Conservation (phyloP, 2,329 filamentous ascomycete species). For the Talaromyces amestolkiae region DNA sequence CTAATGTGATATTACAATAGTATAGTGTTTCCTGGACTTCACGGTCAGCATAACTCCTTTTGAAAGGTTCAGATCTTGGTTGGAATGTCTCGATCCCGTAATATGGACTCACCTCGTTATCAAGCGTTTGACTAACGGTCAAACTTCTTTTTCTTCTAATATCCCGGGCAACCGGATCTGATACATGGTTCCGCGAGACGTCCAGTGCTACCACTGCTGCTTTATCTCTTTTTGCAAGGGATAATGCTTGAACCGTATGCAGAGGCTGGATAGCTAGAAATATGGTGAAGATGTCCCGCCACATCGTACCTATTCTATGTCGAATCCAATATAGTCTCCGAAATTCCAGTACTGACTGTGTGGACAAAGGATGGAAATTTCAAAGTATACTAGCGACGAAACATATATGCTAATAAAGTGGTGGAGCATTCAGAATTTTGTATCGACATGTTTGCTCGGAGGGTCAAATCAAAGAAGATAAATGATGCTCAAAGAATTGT, state of each 20-base stretch:
- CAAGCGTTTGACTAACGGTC: conserved; percentile 46
- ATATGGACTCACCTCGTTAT: conserved; percentile 50
- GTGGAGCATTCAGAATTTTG: background rate
- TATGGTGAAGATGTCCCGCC: conserved; percentile 22
- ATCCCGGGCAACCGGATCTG: conserved; percentile 19
- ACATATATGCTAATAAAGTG: background rate
- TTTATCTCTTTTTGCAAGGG: conserved; percentile 20
- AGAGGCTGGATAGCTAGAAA: conserved; percentile 22
- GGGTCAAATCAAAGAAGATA: background rate
- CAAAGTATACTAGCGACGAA: background rate
- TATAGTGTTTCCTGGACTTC: conserved; percentile 52
- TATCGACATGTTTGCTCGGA: conserved; percentile 9
- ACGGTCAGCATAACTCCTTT: background rate
- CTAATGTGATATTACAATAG: conserved; percentile 57
- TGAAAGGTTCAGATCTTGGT: background rate
- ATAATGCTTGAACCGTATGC: conserved; percentile 19
- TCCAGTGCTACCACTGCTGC: conserved; percentile 21
- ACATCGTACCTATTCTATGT: conserved; percentile 21
- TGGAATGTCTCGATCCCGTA: background rate
- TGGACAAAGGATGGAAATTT: background rate
- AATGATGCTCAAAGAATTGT: background rate
- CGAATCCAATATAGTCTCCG: background rate
- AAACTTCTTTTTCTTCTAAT: conserved; percentile 20
- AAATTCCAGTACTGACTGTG: background rate
- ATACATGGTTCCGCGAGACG: conserved; percentile 18